Percentiles rank a stretch among this genome's conserved stretches.
These are phyloP conservation scores for Aurantiochytrium sp. DNA, from an alignment of 108 stramenopile species.

Conservation along the genomic window DNA sequence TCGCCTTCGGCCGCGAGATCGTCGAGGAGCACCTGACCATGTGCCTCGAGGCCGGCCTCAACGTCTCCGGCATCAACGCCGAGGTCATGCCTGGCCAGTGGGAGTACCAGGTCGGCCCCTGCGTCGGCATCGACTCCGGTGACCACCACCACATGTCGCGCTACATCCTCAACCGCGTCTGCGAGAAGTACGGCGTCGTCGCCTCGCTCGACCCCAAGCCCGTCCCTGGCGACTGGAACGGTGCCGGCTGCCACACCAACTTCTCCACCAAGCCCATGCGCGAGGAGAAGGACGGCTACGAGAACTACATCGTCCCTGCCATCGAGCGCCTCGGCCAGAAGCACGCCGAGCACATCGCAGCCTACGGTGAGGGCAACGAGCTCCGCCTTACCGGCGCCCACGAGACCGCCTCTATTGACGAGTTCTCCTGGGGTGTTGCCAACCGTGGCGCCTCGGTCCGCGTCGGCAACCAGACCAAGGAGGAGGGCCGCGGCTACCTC, in stretches of 20 bases:
- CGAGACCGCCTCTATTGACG: slow-evolving; percentile 84
- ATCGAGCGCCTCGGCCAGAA: slow-evolving; percentile 89
- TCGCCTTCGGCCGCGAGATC: slow-evolving; percentile 54
- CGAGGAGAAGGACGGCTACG: slow-evolving; percentile 72
- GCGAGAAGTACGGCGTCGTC: slow-evolving; percentile 92
- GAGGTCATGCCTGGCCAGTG: slow-evolving; percentile 99
- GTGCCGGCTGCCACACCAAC: slow-evolving; percentile 95
- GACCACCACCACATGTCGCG: slow-evolving; percentile 90
- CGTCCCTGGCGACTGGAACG: slow-evolving; percentile 97
- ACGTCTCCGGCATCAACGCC: slow-evolving; percentile 88
- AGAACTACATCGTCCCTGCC: slow-evolving; percentile 71
- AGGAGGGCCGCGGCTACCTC: slow-evolving; percentile 88
- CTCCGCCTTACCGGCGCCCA: slow-evolving; percentile 83
- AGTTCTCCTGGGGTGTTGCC: slow-evolving; percentile 91
- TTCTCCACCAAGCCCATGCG: slow-evolving; percentile 91
- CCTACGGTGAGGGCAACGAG: slow-evolving; percentile 95
- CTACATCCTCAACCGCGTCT: slow-evolving; percentile 89
- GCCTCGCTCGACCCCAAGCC: slow-evolving; percentile 94
- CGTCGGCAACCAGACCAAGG: slow-evolving; percentile 82
- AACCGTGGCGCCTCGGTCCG: slow-evolving; percentile 90
- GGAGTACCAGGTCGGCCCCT: slow-evolving; percentile 96
- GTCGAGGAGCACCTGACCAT: slow-evolving; percentile 85
- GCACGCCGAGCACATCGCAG: slow-evolving; percentile 88
- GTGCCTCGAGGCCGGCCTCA: slow-evolving; percentile 84
- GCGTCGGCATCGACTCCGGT: slow-evolving; percentile 89